Evolutionary conservation across 805 yeast genomes (phyloP), one percentile per base, ranked within the genome.

Genomic region (Hanseniaspora taiwanica): DNA sequence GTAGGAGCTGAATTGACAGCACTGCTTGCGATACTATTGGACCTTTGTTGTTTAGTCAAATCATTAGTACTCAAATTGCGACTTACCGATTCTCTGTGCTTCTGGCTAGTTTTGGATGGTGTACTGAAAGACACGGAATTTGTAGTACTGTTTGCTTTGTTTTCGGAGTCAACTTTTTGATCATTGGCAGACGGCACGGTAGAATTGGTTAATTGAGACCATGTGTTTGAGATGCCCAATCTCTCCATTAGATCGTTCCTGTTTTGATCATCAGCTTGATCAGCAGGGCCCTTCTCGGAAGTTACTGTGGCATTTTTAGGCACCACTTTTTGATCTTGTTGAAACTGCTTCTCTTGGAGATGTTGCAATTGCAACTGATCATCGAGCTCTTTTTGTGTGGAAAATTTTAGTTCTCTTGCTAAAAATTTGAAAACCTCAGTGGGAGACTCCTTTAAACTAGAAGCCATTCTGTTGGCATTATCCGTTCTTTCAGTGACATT

Each of bases 341-440:
- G 35, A 9, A 7, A 35, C 18, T 32, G 36, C n/a, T 25, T 25
- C n/a, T 25, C 29, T 7, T 25, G 8, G n/a, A 25, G 4, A 25
- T 25, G n/a, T 8, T 25, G 29, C 4, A 35, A 29, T n/a, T 38
- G 31, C 18, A 10, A 37, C 23, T 45, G 46, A 19, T 50, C 54
- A n/a, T 46, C 48, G 38, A 42, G 42, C 23, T 50, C 44, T 14
- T 25, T 25, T 25, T 25, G 29, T 3, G 29, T 25, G 1, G 59
- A 58, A 43, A 58, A 58, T 36, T 54, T 53, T 14, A 58, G 42
- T 40, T 58, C 60, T 38, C 55, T 45, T 3, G 60, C 59, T 31
- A 58, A 42, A 44, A 53, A 58, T 40, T 58, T 57, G 40, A 58
- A 58, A 2, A 46, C 52, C 35, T 54, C 54, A 14, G 54, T 53